Evolutionary conservation across 148 eudicot genomes (phyloP).

Genomic region (Dianthus caryophyllus): DNA sequence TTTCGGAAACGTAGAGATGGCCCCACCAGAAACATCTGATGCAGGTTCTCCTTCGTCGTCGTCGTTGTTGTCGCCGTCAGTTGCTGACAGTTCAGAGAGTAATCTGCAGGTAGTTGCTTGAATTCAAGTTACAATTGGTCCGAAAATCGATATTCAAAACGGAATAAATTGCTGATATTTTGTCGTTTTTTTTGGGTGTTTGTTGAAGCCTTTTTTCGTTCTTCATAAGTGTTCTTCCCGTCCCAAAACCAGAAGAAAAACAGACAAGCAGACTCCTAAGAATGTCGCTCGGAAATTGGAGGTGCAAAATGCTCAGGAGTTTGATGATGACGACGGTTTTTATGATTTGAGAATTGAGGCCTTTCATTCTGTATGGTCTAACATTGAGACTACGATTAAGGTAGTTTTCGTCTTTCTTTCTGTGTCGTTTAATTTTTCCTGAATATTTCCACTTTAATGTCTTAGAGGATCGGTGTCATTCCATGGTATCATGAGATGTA

Average conservation of each 20-base stretch:
- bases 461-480: too few relatives aligned
- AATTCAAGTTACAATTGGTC: constrained; percentile 3
- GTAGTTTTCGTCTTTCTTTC: constrained; percentile 20
- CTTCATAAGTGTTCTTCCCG: constrained; percentile 44
- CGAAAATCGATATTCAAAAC: not conserved
- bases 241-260: constrained; percentile 37
- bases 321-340: constrained; percentile 12
- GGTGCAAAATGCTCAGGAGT: constrained; percentile 12
- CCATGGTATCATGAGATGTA: too few relatives aligned
- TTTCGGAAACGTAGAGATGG: constrained; percentile 7
- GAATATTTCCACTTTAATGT: too few relatives aligned
- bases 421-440: not conserved
- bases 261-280: constrained; percentile 22
- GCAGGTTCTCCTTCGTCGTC: not conserved
- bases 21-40: not conserved
- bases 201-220: constrained; percentile 56
- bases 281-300: constrained; percentile 12
- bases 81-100: constrained; percentile 3
- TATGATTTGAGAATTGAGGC: constrained; percentile 32
- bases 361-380: constrained; percentile 54
- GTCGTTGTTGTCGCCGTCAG: constrained; percentile 1
- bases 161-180: not conserved
- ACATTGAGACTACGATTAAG: constrained; percentile 58
- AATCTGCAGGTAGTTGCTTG: constrained; percentile 8
- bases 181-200: not conserved